phyloP scores from a whole-genome alignment of 164 flowering plant species.

The Buxus sempervirens region DNA sequence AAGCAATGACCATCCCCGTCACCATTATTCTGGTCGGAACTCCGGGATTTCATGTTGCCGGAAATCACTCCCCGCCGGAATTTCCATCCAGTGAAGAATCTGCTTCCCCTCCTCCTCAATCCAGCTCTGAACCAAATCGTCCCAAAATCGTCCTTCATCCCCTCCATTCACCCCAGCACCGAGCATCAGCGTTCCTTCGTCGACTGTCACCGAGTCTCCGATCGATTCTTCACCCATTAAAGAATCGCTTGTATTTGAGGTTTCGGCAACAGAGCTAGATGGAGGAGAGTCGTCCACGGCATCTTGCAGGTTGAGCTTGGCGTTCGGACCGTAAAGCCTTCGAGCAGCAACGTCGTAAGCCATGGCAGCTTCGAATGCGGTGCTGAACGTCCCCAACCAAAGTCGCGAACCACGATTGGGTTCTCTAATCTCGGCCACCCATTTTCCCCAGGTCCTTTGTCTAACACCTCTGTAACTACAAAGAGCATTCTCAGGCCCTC shows the following conservation, averaged over 20 bases:
- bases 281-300: not conserved
- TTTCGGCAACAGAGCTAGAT: not conserved
- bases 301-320: conserved; percentile 42
- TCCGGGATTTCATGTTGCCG: too few species aligned
- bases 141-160: not conserved
- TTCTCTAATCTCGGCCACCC: conserved; percentile 71
- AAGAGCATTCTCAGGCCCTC: conserved; percentile 55
- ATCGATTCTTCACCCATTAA: not conserved
- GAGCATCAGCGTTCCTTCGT: not conserved
- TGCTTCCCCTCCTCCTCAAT: not conserved
- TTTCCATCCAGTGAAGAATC: too few species aligned
- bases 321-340: conserved; percentile 40
- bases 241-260: too few species aligned
- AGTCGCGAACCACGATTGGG: conserved; percentile 49
- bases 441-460: conserved; percentile 69
- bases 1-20: too few species aligned
- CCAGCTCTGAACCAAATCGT: not conserved
- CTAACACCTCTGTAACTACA: conserved; percentile 59
- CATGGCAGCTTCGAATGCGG: conserved; percentile 49
- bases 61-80: too few species aligned
- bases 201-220: not conserved
- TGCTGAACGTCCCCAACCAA: conserved; percentile 63
- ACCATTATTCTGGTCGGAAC: too few species aligned
- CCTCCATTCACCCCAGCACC: not conserved
- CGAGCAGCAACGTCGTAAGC: conserved; percentile 57